phyloP scores from a whole-genome alignment of 768 basidiomycete species.

The Russula sp. region DNA sequence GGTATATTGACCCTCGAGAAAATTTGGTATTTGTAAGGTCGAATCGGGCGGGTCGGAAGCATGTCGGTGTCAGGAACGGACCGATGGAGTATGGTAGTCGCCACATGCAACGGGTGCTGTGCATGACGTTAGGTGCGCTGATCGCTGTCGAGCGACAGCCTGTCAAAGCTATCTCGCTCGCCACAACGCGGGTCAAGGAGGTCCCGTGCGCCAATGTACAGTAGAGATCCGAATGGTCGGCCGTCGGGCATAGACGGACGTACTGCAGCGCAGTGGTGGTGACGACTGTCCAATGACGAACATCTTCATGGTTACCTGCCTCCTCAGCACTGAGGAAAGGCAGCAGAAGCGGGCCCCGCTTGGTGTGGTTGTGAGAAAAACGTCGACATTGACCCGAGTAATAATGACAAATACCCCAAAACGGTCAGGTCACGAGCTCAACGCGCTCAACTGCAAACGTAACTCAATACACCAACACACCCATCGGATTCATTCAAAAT shows the following conservation, averaged over 20 bases:
- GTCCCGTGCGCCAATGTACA: too few species aligned
- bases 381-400: too few species aligned
- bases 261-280: not conserved
- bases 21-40: too few species aligned
- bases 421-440: not conserved
- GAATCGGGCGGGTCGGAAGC: not conserved
- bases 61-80: not conserved
- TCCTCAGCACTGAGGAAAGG: too few species aligned
- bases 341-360: too few species aligned
- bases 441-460: not conserved
- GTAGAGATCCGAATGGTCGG: not conserved
- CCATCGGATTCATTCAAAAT: conserved; percentile 36
- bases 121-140: conserved; percentile 3
- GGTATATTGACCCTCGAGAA: not conserved
- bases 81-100: not conserved
- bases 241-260: not conserved
- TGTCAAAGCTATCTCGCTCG: too few species aligned
- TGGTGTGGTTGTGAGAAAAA: too few species aligned
- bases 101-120: not conserved
- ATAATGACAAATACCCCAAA: too few species aligned
- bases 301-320: not conserved
- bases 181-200: not conserved
- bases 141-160: not conserved
- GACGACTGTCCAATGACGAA: not conserved
- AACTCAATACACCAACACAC: too few species aligned